Evolutionary conservation across 495 filamentous ascomycete species (phyloP), one percentile per base, ranked within the genome.

Genomic region (Halenospora varia): DNA sequence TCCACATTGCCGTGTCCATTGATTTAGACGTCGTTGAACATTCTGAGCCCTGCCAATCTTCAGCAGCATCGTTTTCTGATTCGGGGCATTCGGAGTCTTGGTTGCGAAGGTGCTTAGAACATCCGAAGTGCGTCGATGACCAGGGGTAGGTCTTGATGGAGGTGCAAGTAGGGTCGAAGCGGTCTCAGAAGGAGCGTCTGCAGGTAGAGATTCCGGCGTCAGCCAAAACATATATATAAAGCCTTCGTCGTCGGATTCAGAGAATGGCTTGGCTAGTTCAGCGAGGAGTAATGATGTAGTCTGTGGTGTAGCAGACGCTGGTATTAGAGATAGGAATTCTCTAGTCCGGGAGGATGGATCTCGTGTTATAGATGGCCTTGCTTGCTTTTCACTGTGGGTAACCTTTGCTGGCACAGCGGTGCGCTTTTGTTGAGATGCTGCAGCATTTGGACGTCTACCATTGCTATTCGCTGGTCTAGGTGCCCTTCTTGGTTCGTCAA

Each of bases 191-290:
- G 84, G 78, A 13, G 83, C 78, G 1, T 77, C 73, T 6, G 72
- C 60, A 2, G 71, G 71, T 48, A 73, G 68, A n/a, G 70, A 78
- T 53, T 79, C 81, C 40, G 81, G 81, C 3, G 81, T 87, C 3
- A 96, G 76, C 91, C 92, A 96, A 80, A 97, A 98, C 64, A 98
- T 94, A 77, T 98, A 98, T 62, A 97, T 97, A 68, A 91, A 98
- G 39, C 94, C 94, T 45, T 89, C 79, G 47, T 95, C 89, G 64
- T 97, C 94, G 41, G 76, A 72, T 3, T 71, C 72, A 2, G 89
- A 89, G 58, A 95, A 79, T 10, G 92, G 90, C 65, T 96, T 96
- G 13, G 84, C 82, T 2, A 97, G 76, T 68, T 96, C 93, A 25
- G 80, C 74, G 41, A 89, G 77, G 24, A 92, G 77, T 19, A 71